Base-by-base conservation (phyloP, 805 yeast species). In the Ogataea glucozyma region DNA sequence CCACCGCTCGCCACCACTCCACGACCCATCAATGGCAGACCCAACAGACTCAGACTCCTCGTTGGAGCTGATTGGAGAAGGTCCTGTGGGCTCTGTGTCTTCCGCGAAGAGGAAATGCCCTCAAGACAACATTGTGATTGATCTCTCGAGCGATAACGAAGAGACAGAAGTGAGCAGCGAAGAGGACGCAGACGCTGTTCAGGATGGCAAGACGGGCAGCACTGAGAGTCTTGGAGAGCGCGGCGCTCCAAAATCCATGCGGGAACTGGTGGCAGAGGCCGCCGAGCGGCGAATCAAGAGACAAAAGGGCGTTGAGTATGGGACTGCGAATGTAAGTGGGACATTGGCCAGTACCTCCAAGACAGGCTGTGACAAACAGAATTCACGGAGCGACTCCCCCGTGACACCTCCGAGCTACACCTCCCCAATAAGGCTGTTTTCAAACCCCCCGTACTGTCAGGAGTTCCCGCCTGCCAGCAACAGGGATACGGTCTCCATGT, bases 341-440 rank as follows among this genome's bases (percentile, higher is more conserved):
- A 7, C 20, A 19, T 5, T 7, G 10, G 6, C 20, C 21, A 6
- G 3, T 4, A 16, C 32, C n/a, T n/a, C n/a, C n/a, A n/a, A n/a
- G n/a, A n/a, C n/a, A n/a, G n/a, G n/a, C n/a, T n/a, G n/a, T n/a
- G n/a, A n/a, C n/a, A n/a, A n/a, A n/a, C n/a, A n/a, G n/a, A n/a
- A n/a, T n/a, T n/a, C n/a, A n/a, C n/a, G n/a, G n/a, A n/a, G n/a
- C n/a, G n/a, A n/a, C n/a, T n/a, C n/a, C 19, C 18, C 13, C 13
- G 10, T 6, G n/a, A 10, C 11, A 17, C 32, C 2, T 12, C 24
- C 17, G 22, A 31, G 9, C 2, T 43, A 46, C 21, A 37, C 42
- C 21, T 62, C 67, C 6, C 61, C 61, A 6, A 54, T 63, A 13
- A 36, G 62, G 33, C 37, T 63, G 33, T 48, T 61, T 12, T 31